Base-by-base conservation (phyloP, 768 basidiomycete genomes). In the Agrocybe pediades region DNA sequence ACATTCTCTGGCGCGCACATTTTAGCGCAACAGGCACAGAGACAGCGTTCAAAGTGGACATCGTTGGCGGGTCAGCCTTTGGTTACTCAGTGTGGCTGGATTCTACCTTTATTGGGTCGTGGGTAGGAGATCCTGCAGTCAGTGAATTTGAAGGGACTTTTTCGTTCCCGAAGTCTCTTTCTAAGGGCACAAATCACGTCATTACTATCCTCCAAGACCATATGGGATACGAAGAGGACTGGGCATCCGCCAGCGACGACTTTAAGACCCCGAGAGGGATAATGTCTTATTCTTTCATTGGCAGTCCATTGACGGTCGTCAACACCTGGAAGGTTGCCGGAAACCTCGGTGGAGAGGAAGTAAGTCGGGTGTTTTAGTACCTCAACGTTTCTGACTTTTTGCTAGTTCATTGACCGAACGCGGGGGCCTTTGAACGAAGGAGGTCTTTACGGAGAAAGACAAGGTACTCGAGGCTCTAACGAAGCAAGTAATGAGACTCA, bases 401-500 rank as follows among this genome's bases (percentile, higher is more conserved):
- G 15, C 13, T 50, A 80, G 77, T 80, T 77, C 57, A 63, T 66
- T 25, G 83, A 86, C 61, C 71, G 53, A 19, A 67, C 70, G 19
- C 76, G 85, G 16, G 84, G 84, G 6, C 72, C 81, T n/a, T 65
- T 82, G 52, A 85, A 86, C 55, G 83, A 84, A 62, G 84, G 84
- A 7, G 84, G 84, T 2, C 61, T 83, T 2, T 83, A 75, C 51
- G 81, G 70, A 15, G 83, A 85, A 64, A 74, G 84, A n/a, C 75
- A 78, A 71, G 80, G 75, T 71, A 21, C 44, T 49, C 47, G 19
- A n/a, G n/a, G 11, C n/a, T 11, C 13, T n/a, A n/a, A 24, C 17
- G 13, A 17, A 42, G 17, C 17, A 15, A 19, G 17, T 17, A 39
- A n/a, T 24, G 42, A 19, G 24, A 4, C 23, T 19, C 36, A 23